Evolutionary conservation across 441 rosid genomes (phyloP).

Genomic region (Populus trichocarpa): DNA sequence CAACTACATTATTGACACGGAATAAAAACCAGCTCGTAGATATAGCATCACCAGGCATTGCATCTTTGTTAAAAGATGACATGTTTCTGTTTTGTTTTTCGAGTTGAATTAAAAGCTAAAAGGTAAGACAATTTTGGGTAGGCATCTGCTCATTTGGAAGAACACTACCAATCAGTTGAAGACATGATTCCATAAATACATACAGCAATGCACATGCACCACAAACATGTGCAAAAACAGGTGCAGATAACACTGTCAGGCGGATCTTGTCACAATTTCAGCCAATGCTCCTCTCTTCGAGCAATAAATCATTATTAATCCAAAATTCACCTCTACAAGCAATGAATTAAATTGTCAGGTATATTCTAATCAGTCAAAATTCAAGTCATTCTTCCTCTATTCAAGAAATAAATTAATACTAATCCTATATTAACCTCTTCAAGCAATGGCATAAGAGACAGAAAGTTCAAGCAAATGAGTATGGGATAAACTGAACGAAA

Average conservation of each 20-base stretch:
- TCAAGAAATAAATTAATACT: background rate
- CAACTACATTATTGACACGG: background rate
- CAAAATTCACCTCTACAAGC: background rate
- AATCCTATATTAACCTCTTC: background rate
- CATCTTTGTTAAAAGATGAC: background rate
- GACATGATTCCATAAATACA: background rate
- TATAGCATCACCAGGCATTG: background rate
- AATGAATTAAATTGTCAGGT: background rate
- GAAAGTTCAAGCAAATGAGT: background rate
- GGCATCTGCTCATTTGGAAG: background rate
- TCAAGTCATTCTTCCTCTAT: background rate
- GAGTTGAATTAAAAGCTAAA: background rate
- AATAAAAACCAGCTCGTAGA: background rate
- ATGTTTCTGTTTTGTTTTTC: background rate
- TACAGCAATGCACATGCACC: background rate
- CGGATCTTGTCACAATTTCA: background rate
- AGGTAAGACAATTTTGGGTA: background rate
- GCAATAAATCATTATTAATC: background rate
- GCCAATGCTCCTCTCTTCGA: background rate
- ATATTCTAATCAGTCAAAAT: background rate
- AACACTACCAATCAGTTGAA: background rate
- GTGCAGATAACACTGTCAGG: background rate
- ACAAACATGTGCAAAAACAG: background rate
- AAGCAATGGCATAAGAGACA: background rate
- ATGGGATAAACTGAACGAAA: background rate